Base-by-base conservation (phyloP, 1,284 basidiomycete species). In the Takashimella tepidaria region DNA sequence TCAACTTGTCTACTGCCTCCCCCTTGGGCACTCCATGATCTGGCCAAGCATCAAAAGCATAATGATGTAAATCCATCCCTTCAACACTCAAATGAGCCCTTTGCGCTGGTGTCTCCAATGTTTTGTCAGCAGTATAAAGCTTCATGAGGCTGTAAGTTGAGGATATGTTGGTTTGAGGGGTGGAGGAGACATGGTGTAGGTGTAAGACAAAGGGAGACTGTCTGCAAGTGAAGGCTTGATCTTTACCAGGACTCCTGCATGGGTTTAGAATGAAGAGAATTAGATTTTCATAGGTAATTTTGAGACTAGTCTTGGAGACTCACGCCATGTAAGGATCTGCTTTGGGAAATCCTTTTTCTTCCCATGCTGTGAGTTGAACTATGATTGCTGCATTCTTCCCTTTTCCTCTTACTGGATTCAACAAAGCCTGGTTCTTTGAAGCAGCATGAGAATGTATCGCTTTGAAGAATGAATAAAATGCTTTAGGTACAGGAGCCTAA, bases 11-110 rank as follows among this genome's bases (percentile, higher is more conserved):
- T 1, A 72, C 55, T 3, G 45, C 59, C 41, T 58, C 40, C 24
- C 68, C 70, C 16, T 47, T 22, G 0, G 72, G 72, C 26, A 72
- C 69, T 11, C 72, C 72, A 53, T 70, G 66, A 55, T 74, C 72
- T 3, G 70, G 70, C 72, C 72, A 74, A 16, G 59, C 63, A n/a
- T 63, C 57, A 48, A 68, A 74, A 40, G 61, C 59, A 53, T 71
- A 74, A 58, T 74, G 72, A 44, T 56, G 53, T 5, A 74, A 37
- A 4, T 21, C 42, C 40, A 66, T 59, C 0, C 40, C 49, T 6
- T 52, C 41, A 22, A 16, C 8, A 37, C 8, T 37, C 31, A 37
- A 37, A 16, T 37, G 8, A 16, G 31, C 31, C 16, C 31, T 8
- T 16, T 37, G 31, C 10, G 31, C 8, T 8, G 31, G 31, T 37